These are phyloP conservation scores for Hyaloscypha variabilis DNA, from an alignment of 495 filamentous ascomycete genomes.

Conservation along the genomic window DNA sequence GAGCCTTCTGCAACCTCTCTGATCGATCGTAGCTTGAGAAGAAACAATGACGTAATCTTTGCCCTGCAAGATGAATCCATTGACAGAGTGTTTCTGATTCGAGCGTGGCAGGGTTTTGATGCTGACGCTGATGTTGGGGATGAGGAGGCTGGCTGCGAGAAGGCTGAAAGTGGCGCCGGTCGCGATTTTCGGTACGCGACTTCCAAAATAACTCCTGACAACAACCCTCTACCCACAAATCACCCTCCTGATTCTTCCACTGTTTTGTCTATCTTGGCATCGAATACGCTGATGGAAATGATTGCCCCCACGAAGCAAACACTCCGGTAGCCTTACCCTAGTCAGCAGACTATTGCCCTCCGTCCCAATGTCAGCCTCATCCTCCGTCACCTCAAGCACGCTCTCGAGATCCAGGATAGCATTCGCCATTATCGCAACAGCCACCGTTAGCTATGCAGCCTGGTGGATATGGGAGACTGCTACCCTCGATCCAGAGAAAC, in stretches of 20 bases:
- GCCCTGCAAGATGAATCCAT: background rate
- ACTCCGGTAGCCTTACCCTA: background rate
- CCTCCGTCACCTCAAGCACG: constrained; percentile 32
- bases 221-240: background rate
- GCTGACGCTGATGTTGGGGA: too few species aligned
- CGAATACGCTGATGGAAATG: background rate
- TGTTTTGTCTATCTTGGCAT: background rate
- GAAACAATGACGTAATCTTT: too few species aligned
- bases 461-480: constrained; percentile 22
- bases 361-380: constrained; percentile 32
- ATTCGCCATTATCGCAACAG: constrained; percentile 16
- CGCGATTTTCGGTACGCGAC: background rate
- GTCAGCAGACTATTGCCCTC: background rate
- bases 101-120: background rate
- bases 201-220: constrained; percentile 1
- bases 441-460: constrained; percentile 19
- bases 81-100: background rate
- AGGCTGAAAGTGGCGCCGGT: constrained; percentile 3
- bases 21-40: too few species aligned
- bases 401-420: constrained; percentile 26
- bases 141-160: constrained; percentile 2
- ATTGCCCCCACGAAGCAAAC: background rate
- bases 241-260: background rate
- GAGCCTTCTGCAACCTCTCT: too few species aligned
- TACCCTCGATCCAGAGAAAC: constrained; percentile 10